A percentile compares a stretch with the other conserved stretches of the same genome.
Conservation (phyloP, 495 filamentous ascomycete species). For the Aspergillus nidulans region DNA sequence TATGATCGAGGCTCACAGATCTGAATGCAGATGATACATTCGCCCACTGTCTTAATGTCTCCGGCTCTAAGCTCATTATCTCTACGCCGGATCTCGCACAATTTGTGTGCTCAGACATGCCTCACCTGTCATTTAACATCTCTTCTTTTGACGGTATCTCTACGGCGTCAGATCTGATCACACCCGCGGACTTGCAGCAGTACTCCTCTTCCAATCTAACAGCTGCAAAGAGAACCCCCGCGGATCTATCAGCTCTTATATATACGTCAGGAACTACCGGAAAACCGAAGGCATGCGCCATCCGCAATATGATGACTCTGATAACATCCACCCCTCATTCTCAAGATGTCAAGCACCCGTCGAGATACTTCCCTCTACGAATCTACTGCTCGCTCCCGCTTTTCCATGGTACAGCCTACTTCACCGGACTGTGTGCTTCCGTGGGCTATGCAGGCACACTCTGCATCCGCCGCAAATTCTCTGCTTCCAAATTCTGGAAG, state of each 20-base stretch:
- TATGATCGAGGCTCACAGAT: background rate
- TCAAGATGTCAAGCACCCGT: constrained; percentile 29
- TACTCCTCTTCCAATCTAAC: constrained; percentile 28
- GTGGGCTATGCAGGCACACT: constrained; percentile 40
- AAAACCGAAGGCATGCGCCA: constrained; percentile 81
- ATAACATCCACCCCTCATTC: constrained; percentile 41
- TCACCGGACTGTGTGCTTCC: constrained; percentile 52
- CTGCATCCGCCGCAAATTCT: constrained; percentile 67
- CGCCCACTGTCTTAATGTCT: constrained; percentile 73
- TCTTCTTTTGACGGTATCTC: constrained; percentile 49
- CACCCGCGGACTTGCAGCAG: constrained; percentile 37
- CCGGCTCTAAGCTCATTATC: constrained; percentile 62
- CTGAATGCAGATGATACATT: constrained; percentile 51
- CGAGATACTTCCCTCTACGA: constrained; percentile 54
- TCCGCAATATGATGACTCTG: constrained; percentile 54
- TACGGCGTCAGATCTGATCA: constrained; percentile 46
- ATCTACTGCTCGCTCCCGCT: constrained; percentile 91
- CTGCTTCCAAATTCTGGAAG: constrained; percentile 79
- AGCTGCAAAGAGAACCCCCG: constrained; percentile 34
- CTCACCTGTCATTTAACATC: constrained; percentile 38
- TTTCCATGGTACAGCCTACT: constrained; percentile 79
- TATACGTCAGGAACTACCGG: constrained; percentile 89
- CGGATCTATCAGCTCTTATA: constrained; percentile 65
- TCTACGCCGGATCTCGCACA: constrained; percentile 46
- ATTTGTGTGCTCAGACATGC: constrained; percentile 32